Evolutionary conservation across 2,329 filamentous ascomycete genomes (phyloP).

Genomic region (Parasarocladium wereldwijsianum): DNA sequence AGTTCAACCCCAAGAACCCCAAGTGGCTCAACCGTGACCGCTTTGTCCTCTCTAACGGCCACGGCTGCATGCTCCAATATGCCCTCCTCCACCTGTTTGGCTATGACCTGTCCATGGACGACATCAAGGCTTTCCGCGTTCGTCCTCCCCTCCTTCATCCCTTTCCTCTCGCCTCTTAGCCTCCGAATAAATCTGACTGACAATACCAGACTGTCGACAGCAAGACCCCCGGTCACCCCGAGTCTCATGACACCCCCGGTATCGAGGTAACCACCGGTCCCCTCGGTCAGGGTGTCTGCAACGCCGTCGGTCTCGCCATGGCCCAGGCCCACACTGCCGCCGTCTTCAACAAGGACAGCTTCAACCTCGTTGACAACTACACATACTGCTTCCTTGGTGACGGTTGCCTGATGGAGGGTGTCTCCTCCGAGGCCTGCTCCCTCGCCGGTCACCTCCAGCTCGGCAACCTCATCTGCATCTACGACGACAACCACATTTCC

Average conservation of each 20-base stretch:
- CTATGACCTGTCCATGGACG: conserved; percentile 73
- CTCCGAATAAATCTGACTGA: neutral
- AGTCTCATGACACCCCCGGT: conserved; percentile 91
- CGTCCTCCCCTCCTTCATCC: conserved; percentile 20
- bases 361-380: conserved; percentile 86
- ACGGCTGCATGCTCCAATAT: conserved; percentile 99
- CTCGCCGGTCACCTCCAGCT: conserved; percentile 93
- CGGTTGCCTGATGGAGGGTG: conserved; percentile 96
- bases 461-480: conserved; percentile 92
- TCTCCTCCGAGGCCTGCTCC: conserved; percentile 84
- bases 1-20: conserved; percentile 98
- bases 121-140: conserved; percentile 94
- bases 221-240: conserved; percentile 92
- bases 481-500: conserved; percentile 97
- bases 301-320: conserved; percentile 95
- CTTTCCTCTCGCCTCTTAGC: neutral
- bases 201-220: conserved; percentile 33
- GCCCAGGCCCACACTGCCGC: conserved; percentile 85
- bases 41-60: conserved; percentile 97
- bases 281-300: conserved; percentile 92
- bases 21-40: conserved; percentile 94
- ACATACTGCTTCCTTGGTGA: conserved; percentile 96
- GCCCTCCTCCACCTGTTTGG: conserved; percentile 93
- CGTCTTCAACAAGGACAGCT: conserved; percentile 93
- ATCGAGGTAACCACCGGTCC: conserved; percentile 97